Percentiles rank a stretch among this genome's conserved stretches.
Conservation (phyloP, 2,329 filamentous ascomycete species). For the Aureobasidium vineae region DNA sequence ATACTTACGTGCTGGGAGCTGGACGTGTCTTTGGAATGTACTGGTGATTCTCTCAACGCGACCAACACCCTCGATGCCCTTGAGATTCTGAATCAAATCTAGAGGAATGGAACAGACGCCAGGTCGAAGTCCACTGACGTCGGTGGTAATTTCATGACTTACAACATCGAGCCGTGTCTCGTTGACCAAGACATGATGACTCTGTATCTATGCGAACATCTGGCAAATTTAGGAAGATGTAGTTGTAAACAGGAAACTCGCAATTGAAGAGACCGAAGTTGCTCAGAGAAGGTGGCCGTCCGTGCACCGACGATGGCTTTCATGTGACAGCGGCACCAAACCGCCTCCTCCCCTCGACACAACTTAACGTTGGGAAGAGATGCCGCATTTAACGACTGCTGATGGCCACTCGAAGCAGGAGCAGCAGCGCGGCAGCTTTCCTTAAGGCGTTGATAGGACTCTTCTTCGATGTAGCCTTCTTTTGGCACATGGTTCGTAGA, state of each 20-base stretch:
- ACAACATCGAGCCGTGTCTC: background rate
- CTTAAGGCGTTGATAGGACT: slow-evolving; percentile 24
- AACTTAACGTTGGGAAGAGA: slow-evolving; percentile 8
- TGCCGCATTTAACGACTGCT: background rate
- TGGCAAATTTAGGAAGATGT: background rate
- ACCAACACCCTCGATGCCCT: background rate
- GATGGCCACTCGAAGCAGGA: slow-evolving; percentile 27
- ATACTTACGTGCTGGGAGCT: slow-evolving; percentile 3
- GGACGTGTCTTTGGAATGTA: slow-evolving; percentile 16
- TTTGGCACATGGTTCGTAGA: slow-evolving; percentile 30
- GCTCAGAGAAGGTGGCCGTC: background rate
- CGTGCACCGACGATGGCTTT: background rate
- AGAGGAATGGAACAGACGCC: slow-evolving; percentile 7
- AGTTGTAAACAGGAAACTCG: background rate
- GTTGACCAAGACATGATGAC: background rate
- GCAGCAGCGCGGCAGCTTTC: slow-evolving; percentile 23
- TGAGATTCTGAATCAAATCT: background rate
- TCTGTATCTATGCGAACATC: background rate
- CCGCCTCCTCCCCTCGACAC: slow-evolving; percentile 4
- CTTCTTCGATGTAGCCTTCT: slow-evolving; percentile 30
- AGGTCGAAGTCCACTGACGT: background rate
- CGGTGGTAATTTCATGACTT: background rate
- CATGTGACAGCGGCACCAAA: slow-evolving; percentile 18
- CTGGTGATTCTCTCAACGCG: background rate
- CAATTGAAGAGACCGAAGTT: background rate